Percentiles rank a stretch among this genome's conserved stretches.
These are phyloP conservation scores for Paramecium pentaurelia DNA, from an alignment of 73 alveolate genomes.

Conservation along the genomic window DNA sequence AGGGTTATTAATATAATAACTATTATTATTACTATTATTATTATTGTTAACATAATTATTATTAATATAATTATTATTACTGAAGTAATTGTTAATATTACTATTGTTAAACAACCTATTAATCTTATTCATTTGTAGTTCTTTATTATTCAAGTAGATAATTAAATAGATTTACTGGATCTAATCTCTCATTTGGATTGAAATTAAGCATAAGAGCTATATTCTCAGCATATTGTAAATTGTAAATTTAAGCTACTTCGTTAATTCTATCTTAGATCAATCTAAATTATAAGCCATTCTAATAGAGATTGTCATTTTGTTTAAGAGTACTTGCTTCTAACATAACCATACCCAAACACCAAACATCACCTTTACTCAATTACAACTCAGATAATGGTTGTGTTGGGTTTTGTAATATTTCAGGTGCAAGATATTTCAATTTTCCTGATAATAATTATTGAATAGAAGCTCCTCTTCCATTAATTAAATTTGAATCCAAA, in stretches of 20 bases:
- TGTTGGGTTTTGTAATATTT: not conserved
- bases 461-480: conserved; percentile 4
- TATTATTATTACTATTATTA: not conserved
- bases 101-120: not conserved
- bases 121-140: not conserved
- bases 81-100: not conserved
- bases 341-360: conserved; percentile 42
- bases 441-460: not conserved
- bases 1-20: not conserved
- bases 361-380: conserved; percentile 4
- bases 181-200: conserved; percentile 32
- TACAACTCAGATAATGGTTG: not conserved
- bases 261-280: not conserved
- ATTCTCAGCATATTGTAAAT: conserved; percentile 9
- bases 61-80: not conserved
- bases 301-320: not conserved
- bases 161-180: conserved; percentile 36
- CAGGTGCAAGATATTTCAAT: not conserved
- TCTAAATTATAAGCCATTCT: not conserved
- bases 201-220: conserved; percentile 26
- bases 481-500: conserved; percentile 46
- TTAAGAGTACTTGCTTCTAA: not conserved
- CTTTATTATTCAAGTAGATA: conserved; percentile 18
- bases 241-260: conserved; percentile 37
- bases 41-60: not conserved